These are phyloP conservation scores for Lomentospora prolificans DNA, from an alignment of 2,329 filamentous ascomycete species.

Conservation along the genomic window DNA sequence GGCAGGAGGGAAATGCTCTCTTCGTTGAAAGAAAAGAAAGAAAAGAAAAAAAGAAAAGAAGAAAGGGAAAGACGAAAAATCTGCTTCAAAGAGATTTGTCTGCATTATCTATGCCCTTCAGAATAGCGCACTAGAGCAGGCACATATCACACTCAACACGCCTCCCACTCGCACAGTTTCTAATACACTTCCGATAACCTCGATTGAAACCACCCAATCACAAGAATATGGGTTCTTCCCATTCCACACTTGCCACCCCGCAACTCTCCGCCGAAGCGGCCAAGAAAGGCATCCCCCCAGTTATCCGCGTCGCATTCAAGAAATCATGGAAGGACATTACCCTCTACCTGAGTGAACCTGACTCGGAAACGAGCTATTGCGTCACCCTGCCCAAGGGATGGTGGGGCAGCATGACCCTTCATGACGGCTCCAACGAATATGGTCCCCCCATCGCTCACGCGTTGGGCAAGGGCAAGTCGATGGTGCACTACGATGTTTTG, in stretches of 20 bases:
- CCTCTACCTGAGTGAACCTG: background rate
- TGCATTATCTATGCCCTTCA: too few relatives aligned
- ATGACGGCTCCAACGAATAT: background rate
- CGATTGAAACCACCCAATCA: background rate
- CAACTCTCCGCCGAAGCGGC: slow-evolving; percentile 1
- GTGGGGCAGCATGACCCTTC: background rate
- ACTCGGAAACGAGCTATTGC: background rate
- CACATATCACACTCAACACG: too few relatives aligned
- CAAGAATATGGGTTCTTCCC: background rate
- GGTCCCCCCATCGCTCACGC: background rate
- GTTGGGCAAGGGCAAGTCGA: background rate
- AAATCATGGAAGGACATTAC: slow-evolving; percentile 1
- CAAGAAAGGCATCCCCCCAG: background rate
- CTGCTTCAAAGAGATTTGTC: too few relatives aligned
- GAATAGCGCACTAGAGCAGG: too few relatives aligned
- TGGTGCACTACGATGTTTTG: background rate
- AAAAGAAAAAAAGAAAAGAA: too few relatives aligned
- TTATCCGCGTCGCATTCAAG: background rate
- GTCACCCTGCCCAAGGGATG: background rate
- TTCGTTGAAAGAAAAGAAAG: background rate
- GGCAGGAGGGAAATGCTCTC: background rate
- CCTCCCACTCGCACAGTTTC: too few relatives aligned
- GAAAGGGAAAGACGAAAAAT: too few relatives aligned
- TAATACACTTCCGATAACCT: too few relatives aligned
- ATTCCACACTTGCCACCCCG: background rate